Percentiles rank a stretch among this genome's conserved stretches.
phyloP scores from a whole-genome alignment of 2,329 filamentous ascomycete genomes.

The Trichoderma simmonsii region DNA sequence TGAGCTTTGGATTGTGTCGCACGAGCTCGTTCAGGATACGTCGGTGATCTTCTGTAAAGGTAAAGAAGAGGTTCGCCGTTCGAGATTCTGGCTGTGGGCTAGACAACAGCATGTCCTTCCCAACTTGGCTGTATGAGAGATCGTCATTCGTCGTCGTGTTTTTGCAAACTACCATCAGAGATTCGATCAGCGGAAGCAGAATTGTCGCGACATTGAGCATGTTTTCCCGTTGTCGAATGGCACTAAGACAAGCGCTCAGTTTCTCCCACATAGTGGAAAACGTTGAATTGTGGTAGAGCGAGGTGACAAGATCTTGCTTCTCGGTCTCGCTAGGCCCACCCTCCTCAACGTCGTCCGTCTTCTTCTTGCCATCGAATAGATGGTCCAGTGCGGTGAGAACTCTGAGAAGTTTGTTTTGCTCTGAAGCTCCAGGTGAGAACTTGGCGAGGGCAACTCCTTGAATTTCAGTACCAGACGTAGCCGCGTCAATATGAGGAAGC shows the following conservation, averaged over 20 bases:
- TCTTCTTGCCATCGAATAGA: constrained; percentile 80
- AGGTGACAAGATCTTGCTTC: constrained; percentile 81
- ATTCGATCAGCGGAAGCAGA: constrained; percentile 88
- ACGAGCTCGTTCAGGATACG: constrained; percentile 98
- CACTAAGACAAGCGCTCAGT: constrained; percentile 80
- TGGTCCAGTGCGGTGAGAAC: constrained; percentile 94
- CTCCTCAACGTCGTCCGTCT: constrained; percentile 47
- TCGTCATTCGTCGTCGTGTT: constrained; percentile 81
- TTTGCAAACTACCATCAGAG: constrained; percentile 98
- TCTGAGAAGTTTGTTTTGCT: constrained; percentile 91
- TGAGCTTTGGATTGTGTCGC: constrained; percentile 92
- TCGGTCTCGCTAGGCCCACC: constrained; percentile 55
- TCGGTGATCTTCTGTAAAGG: constrained; percentile 94
- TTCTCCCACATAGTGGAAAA: constrained; percentile 92
- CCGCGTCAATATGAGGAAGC: constrained; percentile 79
- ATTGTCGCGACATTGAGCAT: constrained; percentile 98
- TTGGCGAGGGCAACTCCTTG: constrained; percentile 91
- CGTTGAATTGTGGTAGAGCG: constrained; percentile 84
- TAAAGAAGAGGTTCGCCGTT: constrained; percentile 92
- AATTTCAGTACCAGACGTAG: constrained; percentile 86
- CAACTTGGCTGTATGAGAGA: constrained; percentile 46
- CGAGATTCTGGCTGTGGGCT: constrained; percentile 73
- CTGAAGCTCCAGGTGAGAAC: constrained; percentile 92
- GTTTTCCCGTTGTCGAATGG: constrained; percentile 87
- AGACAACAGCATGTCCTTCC: constrained; percentile 68